These are phyloP conservation scores for Colletotrichum shisoi DNA, from an alignment of 2,329 filamentous ascomycete genomes.

Conservation along the genomic window DNA sequence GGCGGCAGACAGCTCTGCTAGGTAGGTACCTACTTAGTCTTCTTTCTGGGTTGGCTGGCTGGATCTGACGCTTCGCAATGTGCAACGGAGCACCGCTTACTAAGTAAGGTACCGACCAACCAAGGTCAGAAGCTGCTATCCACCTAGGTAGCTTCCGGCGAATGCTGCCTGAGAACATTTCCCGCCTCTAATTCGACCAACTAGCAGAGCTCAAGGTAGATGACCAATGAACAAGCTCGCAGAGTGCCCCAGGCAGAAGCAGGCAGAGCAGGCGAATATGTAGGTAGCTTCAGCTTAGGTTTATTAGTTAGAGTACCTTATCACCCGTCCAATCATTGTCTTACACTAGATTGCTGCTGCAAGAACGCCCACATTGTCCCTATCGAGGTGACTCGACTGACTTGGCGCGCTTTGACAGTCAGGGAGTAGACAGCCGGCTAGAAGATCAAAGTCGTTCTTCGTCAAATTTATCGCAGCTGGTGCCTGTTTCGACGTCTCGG, in stretches of 20 bases:
- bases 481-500: no score
- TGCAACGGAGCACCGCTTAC: background rate
- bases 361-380: slow-evolving; percentile 11
- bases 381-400: slow-evolving; percentile 1
- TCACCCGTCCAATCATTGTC: background rate
- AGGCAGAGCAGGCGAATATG: background rate
- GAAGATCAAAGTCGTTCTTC: no score
- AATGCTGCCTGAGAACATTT: slow-evolving; percentile 26
- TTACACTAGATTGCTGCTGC: background rate
- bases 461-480: no score
- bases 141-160: slow-evolving; percentile 17
- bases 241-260: slow-evolving; percentile 8
- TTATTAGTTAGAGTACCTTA: slow-evolving; percentile 3
- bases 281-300: slow-evolving; percentile 10
- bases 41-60: background rate
- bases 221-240: slow-evolving; percentile 21
- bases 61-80: background rate
- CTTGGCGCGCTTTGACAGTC: background rate
- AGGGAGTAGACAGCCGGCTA: no score
- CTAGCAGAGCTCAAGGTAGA: background rate
- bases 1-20: background rate
- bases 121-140: no score
- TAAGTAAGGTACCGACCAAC: no score
- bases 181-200: slow-evolving; percentile 17
- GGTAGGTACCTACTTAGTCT: background rate